Evolutionary conservation across 1,139 yeast species (phyloP).

Genomic region (Suhomyces maxii): DNA sequence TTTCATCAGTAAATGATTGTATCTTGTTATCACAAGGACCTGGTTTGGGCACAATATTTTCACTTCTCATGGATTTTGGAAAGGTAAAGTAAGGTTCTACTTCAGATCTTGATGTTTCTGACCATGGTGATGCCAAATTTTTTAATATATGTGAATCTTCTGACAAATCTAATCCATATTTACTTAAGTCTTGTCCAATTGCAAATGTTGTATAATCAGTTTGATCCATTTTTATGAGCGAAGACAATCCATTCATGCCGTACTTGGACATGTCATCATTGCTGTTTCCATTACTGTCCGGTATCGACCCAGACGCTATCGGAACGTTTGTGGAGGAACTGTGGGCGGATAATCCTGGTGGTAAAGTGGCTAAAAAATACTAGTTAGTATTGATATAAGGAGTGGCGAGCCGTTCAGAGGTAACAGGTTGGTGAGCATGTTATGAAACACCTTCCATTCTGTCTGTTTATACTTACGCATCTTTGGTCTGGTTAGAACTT

Average conservation of each 20-base stretch:
- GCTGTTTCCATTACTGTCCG: conserved; percentile 4
- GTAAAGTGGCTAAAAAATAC: conserved; percentile 22
- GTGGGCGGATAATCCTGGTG: conserved; percentile 31
- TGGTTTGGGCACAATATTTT: conserved; percentile 33
- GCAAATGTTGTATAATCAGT: conserved; percentile 70
- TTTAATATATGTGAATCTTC: conserved; percentile 54
- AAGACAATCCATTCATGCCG: conserved; percentile 73
- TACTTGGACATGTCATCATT: conserved; percentile 51
- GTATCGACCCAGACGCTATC: conserved; percentile 2
- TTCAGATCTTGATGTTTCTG: conserved; percentile 83
- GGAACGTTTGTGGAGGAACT: conserved; percentile 8
- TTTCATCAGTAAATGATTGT: conserved; percentile 82
- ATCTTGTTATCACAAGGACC: conserved; percentile 64
- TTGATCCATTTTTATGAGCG: conserved; percentile 68
- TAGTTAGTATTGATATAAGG: conserved; percentile 7
- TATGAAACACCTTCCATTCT: too few relatives aligned
- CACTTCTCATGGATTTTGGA: conserved; percentile 58
- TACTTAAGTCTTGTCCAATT: conserved; percentile 78
- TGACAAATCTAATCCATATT: conserved; percentile 67
- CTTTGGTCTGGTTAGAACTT: not conserved
- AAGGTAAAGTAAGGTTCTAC: conserved; percentile 80
- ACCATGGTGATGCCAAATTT: conserved; percentile 91
- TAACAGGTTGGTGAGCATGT: not conserved
- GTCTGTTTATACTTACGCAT: conserved; percentile 3
- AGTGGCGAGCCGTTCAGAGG: too few relatives aligned